phyloP scores from a whole-genome alignment of 768 basidiomycete species.

The Cubamyces lactineus region DNA sequence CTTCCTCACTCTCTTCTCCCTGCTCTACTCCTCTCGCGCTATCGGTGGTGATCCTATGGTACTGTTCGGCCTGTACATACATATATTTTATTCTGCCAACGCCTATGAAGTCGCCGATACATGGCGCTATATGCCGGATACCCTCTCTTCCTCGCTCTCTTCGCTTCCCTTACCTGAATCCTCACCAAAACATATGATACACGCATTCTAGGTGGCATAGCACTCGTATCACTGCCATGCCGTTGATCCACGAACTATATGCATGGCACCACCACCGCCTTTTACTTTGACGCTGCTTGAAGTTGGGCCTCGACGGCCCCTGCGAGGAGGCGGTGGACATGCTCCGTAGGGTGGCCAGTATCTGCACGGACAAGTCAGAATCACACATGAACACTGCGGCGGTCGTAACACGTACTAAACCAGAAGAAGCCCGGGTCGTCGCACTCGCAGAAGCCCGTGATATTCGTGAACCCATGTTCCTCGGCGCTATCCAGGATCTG shows the following conservation, averaged over 20 bases:
- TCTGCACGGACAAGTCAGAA: slow-evolving; percentile 36
- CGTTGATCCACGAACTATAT: not conserved
- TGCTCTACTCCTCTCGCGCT: slow-evolving; percentile 4
- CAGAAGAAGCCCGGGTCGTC: slow-evolving; percentile 53
- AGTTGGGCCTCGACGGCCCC: slow-evolving; percentile 45
- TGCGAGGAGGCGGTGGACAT: slow-evolving; percentile 50
- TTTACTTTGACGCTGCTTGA: slow-evolving; percentile 17
- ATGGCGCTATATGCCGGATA: slow-evolving; percentile 18
- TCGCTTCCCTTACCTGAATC: not conserved
- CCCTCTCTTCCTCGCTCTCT: not conserved
- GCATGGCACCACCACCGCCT: not conserved
- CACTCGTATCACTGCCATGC: not conserved
- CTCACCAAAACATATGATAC: not conserved
- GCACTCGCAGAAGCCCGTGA: slow-evolving; percentile 58
- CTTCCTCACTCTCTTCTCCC: not conserved
- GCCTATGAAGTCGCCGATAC: slow-evolving; percentile 8
- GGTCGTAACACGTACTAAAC: slow-evolving; percentile 45
- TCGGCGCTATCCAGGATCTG: slow-evolving; percentile 44
- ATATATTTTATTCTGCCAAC: slow-evolving; percentile 18
- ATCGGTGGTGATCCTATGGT: slow-evolving; percentile 20
- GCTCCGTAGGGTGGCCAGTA: slow-evolving; percentile 53
- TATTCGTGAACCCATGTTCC: slow-evolving; percentile 50
- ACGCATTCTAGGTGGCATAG: not conserved
- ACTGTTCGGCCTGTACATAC: slow-evolving; percentile 22
- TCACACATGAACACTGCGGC: not conserved